Evolutionary conservation across 306 rosid species (phyloP).

Genomic region (Clitoria ternatea): DNA sequence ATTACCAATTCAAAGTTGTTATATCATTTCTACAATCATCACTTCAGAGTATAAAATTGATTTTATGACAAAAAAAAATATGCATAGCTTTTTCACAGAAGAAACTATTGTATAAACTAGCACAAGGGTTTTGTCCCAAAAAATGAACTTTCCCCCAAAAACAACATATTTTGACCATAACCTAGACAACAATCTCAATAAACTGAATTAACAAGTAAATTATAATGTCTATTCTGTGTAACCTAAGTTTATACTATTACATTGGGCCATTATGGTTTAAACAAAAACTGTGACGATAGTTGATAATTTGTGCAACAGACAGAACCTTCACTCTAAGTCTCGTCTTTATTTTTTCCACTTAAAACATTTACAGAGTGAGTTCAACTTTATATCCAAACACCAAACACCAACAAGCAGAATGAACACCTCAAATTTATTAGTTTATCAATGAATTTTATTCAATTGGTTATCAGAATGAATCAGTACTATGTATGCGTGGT

Average conservation of each 20-base stretch:
- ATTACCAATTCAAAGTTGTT: neutral
- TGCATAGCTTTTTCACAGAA: neutral
- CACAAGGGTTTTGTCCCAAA: neutral
- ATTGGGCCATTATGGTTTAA: neutral
- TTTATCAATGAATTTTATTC: neutral
- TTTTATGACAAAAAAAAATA: neutral
- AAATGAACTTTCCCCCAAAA: neutral
- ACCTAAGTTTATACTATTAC: neutral
- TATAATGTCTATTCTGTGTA: neutral
- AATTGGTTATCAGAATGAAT: neutral
- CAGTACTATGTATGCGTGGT: too few relatives aligned
- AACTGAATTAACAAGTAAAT: neutral
- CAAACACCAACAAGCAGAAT: neutral
- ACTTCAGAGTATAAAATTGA: neutral
- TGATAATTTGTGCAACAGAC: neutral
- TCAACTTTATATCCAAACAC: constrained; percentile 14
- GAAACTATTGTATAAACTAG: neutral
- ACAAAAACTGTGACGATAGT: neutral
- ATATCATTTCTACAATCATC: constrained; percentile 14
- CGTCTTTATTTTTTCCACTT: neutral
- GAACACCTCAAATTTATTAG: neutral
- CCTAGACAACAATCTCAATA: neutral
- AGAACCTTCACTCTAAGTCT: neutral
- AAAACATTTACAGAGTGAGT: neutral
- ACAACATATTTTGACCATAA: neutral